These are phyloP conservation scores for Claviceps purpurea DNA, from an alignment of 2,329 filamentous ascomycete species.

Conservation along the genomic window DNA sequence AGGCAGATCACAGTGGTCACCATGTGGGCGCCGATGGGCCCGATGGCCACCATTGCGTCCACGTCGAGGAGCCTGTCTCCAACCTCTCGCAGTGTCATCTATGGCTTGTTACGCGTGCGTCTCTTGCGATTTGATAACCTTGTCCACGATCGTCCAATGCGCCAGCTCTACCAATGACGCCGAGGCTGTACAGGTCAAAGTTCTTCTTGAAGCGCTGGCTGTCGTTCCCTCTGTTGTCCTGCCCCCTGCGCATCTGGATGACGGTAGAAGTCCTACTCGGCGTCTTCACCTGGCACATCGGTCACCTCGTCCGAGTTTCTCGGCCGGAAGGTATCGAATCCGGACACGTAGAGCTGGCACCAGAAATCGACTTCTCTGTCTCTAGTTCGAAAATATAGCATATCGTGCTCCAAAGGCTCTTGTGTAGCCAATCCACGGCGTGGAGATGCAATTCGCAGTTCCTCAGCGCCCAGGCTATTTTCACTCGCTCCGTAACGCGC, in stretches of 20 bases:
- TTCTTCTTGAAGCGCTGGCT: slow-evolving; percentile 30
- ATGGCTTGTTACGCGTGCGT: slow-evolving; percentile 21
- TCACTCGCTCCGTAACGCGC: slow-evolving; percentile 36
- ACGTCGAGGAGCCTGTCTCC: slow-evolving; percentile 18
- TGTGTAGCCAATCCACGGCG: slow-evolving; percentile 44
- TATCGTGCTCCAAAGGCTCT: slow-evolving; percentile 41
- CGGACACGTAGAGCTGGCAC: slow-evolving; percentile 24
- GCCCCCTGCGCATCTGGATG: slow-evolving; percentile 29
- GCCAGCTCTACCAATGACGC: slow-evolving; percentile 39
- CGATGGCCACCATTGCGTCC: slow-evolving; percentile 19
- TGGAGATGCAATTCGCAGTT: slow-evolving; percentile 42
- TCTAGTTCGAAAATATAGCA: slow-evolving; percentile 33
- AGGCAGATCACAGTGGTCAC: slow-evolving; percentile 25
- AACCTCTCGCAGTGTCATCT: slow-evolving; percentile 22
- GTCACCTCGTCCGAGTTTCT: slow-evolving; percentile 36
- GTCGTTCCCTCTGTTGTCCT: slow-evolving; percentile 14
- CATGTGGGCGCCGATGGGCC: slow-evolving; percentile 25
- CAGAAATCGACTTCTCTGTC: slow-evolving; percentile 21
- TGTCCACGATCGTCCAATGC: slow-evolving; percentile 35
- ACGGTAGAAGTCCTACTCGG: slow-evolving; percentile 34
- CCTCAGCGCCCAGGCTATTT: slow-evolving; percentile 35
- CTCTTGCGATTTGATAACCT: slow-evolving; percentile 18
- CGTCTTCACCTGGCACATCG: slow-evolving; percentile 31
- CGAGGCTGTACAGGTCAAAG: slow-evolving; percentile 39
- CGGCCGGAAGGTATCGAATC: slow-evolving; percentile 42